These are phyloP conservation scores for Chaetomiaceae sp. DNA, from an alignment of 2,329 filamentous ascomycete genomes.

Conservation along the genomic window DNA sequence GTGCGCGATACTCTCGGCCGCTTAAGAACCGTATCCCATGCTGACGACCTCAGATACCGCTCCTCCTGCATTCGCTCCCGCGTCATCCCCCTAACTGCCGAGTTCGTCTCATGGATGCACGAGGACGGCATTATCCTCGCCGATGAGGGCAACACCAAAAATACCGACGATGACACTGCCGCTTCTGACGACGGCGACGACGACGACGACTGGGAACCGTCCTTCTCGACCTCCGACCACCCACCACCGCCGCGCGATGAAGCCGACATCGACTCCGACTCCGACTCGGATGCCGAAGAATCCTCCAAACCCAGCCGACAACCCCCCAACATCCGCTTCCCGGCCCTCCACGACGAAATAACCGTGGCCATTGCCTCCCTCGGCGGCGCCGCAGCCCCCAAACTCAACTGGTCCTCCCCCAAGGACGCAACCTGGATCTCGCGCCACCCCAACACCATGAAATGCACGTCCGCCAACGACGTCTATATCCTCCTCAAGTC, in stretches of 20 bases:
- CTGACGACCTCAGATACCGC: conserved; percentile 56
- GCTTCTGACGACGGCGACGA: conserved; percentile 43
- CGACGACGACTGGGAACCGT: conserved; percentile 52
- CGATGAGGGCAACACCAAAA: conserved; percentile 44
- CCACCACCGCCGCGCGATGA: conserved; percentile 33
- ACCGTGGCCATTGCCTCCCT: conserved; percentile 73
- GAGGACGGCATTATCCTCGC: conserved; percentile 90
- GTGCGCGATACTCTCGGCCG: conserved; percentile 36
- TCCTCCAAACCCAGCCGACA: conserved; percentile 30
- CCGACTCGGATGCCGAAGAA: conserved; percentile 49
- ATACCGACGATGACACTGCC: conserved; percentile 40
- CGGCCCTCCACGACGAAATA: conserved; percentile 72
- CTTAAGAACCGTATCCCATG: not conserved
- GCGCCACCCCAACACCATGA: conserved; percentile 78
- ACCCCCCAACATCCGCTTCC: conserved; percentile 54
- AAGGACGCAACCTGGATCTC: conserved; percentile 95
- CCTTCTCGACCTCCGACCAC: conserved; percentile 29
- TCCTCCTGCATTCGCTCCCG: conserved; percentile 78
- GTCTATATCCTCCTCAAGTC: conserved; percentile 92
- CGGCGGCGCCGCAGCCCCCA: conserved; percentile 81
- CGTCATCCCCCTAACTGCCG: conserved; percentile 68
- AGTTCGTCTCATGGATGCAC: conserved; percentile 81
- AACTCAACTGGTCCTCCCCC: conserved; percentile 95
- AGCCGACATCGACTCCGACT: conserved; percentile 42
- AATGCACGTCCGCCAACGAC: conserved; percentile 83